These are phyloP conservation scores for Populus davidiana DNA, from an alignment of 345 rosid genomes.

Conservation along the genomic window DNA sequence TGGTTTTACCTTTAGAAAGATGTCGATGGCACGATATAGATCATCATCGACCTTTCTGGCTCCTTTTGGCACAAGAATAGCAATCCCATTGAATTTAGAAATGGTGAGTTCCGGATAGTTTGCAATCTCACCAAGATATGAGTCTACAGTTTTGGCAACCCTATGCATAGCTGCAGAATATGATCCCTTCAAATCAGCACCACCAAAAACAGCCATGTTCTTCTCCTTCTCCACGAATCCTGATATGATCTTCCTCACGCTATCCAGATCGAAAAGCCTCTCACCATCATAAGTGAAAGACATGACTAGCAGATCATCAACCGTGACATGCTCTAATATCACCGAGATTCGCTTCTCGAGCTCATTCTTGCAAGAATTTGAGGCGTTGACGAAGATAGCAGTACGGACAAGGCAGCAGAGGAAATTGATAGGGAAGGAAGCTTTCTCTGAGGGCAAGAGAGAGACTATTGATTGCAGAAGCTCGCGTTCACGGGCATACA, in stretches of 20 bases:
- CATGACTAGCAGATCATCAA: constrained; percentile 71
- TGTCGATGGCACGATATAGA: constrained; percentile 83
- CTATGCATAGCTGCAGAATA: constrained; percentile 53
- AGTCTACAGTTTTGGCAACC: constrained; percentile 69
- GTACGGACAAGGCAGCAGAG: constrained; percentile 90
- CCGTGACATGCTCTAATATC: constrained; percentile 71
- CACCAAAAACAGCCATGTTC: constrained; percentile 69
- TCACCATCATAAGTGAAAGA: constrained; percentile 89
- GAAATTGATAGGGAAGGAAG: constrained; percentile 69
- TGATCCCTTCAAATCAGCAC: constrained; percentile 51
- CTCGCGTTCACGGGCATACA: constrained; percentile 47
- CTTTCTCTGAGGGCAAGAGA: constrained; percentile 68
- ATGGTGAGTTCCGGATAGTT: constrained; percentile 50
- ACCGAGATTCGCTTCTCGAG: constrained; percentile 72
- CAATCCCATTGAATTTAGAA: constrained; percentile 83
- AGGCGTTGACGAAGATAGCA: constrained; percentile 60
- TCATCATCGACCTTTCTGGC: constrained; percentile 77
- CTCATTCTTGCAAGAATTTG: constrained; percentile 58
- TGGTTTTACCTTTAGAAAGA: constrained; percentile 63
- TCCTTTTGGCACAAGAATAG: constrained; percentile 65
- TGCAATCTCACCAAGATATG: constrained; percentile 80
- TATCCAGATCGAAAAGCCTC: constrained; percentile 69
- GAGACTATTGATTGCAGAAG: constrained; percentile 65
- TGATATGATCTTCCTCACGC: constrained; percentile 69
- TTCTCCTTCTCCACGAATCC: constrained; percentile 81